Percentiles rank a stretch among this genome's conserved stretches.
These are phyloP conservation scores for Phytophthora fragariaefolia DNA, from an alignment of 352 stramenopile genomes.

Conservation along the genomic window DNA sequence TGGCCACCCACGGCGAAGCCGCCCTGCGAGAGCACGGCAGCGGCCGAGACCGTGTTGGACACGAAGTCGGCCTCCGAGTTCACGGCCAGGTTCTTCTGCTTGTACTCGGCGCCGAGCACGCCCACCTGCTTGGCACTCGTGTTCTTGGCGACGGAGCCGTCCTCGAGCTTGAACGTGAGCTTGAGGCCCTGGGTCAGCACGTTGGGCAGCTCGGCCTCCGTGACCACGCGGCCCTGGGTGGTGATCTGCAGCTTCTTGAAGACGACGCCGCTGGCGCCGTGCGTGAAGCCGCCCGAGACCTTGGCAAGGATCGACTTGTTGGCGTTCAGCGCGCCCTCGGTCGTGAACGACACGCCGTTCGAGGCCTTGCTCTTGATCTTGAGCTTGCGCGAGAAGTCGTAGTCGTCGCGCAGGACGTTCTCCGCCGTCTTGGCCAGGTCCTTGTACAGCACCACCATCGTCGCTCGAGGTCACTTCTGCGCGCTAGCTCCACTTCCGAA, in stretches of 20 bases:
- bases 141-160: constrained; percentile 82
- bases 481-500: constrained; percentile 48
- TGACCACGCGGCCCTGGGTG: constrained; percentile 78
- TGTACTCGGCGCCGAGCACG: constrained; percentile 83
- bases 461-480: constrained; percentile 25
- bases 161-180: constrained; percentile 86
- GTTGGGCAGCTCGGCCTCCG: constrained; percentile 81
- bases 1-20: constrained; percentile 74
- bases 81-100: constrained; percentile 73
- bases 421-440: constrained; percentile 82
- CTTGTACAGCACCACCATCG: constrained; percentile 80
- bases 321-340: constrained; percentile 70
- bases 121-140: constrained; percentile 71
- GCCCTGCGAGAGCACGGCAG: constrained; percentile 61
- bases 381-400: constrained; percentile 81
- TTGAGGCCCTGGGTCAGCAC: constrained; percentile 79
- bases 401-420: constrained; percentile 78
- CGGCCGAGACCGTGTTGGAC: constrained; percentile 68
- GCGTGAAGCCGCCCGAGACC: constrained; percentile 79
- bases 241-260: constrained; percentile 91
- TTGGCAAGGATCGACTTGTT: constrained; percentile 90
- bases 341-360: constrained; percentile 81
- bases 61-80: constrained; percentile 83
- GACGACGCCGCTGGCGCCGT: constrained; percentile 64
- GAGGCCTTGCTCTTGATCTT: constrained; percentile 85